phyloP scores from a whole-genome alignment of 2,329 filamentous ascomycete species.

The Pseudonectria buxi region DNA sequence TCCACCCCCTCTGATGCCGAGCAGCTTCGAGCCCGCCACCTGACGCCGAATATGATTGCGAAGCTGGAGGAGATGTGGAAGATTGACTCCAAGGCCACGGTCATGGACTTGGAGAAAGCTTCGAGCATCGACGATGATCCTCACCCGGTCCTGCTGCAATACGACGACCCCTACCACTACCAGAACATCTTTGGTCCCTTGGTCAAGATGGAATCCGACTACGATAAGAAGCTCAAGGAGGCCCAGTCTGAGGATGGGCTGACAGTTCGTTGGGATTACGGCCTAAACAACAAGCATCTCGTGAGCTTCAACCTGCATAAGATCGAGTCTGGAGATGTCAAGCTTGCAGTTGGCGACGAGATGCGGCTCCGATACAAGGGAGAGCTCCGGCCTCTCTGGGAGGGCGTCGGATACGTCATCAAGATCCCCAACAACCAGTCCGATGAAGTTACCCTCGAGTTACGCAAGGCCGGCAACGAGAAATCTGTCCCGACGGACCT shows the following conservation, averaged over 20 bases:
- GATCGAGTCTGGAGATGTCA: constrained; percentile 94
- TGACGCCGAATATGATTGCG: constrained; percentile 90
- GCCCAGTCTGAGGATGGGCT: constrained; percentile 96
- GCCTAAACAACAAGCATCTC: constrained; percentile 93
- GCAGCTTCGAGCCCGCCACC: constrained; percentile 86
- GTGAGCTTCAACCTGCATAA: constrained; percentile 95
- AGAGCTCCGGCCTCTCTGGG: constrained; percentile 86
- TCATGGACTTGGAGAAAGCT: constrained; percentile 86
- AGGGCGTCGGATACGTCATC: constrained; percentile 96
- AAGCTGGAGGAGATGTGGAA: constrained; percentile 99
- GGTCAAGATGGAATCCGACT: constrained; percentile 98
- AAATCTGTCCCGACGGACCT: constrained; percentile 94
- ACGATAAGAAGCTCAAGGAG: constrained; percentile 97
- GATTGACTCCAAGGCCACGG: constrained; percentile 80
- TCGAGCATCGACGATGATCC: constrained; percentile 92
- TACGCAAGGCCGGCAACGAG: constrained; percentile 90
- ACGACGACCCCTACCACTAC: constrained; percentile 97
- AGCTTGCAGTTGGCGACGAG: constrained; percentile 94
- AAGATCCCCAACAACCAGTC: constrained; percentile 99
- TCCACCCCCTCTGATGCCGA: constrained; percentile 84
- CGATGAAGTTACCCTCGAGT: constrained; percentile 90
- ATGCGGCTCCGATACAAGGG: constrained; percentile 97
- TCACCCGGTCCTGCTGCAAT: constrained; percentile 82
- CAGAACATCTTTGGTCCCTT: constrained; percentile 97
- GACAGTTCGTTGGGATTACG: constrained; percentile 88